These are phyloP conservation scores for Olyra latifolia DNA, from an alignment of 176 grass and related monocot genomes.

Conservation along the genomic window DNA sequence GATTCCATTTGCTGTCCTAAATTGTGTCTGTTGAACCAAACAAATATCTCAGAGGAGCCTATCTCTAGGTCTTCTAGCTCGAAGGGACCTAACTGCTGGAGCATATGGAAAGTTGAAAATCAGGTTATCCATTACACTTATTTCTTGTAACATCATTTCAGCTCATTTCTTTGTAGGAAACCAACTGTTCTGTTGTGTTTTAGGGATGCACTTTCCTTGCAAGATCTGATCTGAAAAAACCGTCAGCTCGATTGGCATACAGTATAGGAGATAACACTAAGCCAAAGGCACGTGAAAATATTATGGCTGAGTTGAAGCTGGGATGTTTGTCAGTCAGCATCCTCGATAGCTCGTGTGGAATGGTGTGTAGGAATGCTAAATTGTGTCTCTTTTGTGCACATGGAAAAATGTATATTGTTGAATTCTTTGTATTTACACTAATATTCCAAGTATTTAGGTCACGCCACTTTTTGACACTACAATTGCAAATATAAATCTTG, in stretches of 20 bases:
- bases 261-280: conserved; percentile 83
- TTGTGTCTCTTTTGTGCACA: conserved; percentile 9
- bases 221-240: conserved; percentile 88
- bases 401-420: conserved; percentile 9
- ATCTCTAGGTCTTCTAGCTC: conserved; percentile 77
- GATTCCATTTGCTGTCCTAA: conserved; percentile 87
- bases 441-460: conserved; percentile 56
- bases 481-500: conserved; percentile 87
- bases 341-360: conserved; percentile 85
- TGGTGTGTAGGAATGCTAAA: conserved; percentile 51
- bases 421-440: conserved; percentile 5
- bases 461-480: conserved; percentile 86
- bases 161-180: background rate
- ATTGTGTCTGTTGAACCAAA: conserved; percentile 72
- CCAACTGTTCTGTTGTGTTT: conserved; percentile 31
- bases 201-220: conserved; percentile 93
- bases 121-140: conserved; percentile 52
- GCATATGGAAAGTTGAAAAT: conserved; percentile 98
- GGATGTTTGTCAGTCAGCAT: conserved; percentile 84
- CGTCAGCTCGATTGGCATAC: conserved; percentile 73
- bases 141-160: conserved; percentile 19
- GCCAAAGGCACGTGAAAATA: conserved; percentile 84
- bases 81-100: conserved; percentile 87
- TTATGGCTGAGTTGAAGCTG: conserved; percentile 80
- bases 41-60: conserved; percentile 74